Evolutionary conservation across 2,329 filamentous ascomycete genomes (phyloP).

Genomic region (Paramyrothecium sp.): DNA sequence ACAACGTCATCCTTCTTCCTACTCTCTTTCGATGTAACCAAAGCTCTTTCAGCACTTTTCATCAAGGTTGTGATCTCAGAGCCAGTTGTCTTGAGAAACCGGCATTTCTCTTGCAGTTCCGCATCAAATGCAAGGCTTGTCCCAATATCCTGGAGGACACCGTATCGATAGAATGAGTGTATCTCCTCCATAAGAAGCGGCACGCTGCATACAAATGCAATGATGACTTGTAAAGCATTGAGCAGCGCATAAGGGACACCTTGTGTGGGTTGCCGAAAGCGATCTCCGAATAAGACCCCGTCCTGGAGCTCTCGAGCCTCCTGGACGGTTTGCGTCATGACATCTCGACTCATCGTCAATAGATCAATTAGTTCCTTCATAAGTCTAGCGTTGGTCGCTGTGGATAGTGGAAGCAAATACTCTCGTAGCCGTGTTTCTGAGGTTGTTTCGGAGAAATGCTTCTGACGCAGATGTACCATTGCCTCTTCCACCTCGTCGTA

Average conservation of each 20-base stretch:
- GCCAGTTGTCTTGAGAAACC: background rate
- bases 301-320: constrained; percentile 5
- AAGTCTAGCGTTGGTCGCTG: background rate
- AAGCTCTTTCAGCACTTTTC: constrained; percentile 5
- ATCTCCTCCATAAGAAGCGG: constrained; percentile 2
- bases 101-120: background rate
- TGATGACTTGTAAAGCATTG: constrained; percentile 7
- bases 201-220: constrained; percentile 5
- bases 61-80: constrained; percentile 1
- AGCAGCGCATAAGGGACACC: constrained; percentile 9
- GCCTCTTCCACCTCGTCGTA: constrained; percentile 1
- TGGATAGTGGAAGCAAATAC: background rate
- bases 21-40: background rate
- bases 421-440: constrained; percentile 2
- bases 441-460: constrained; percentile 3
- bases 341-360: background rate
- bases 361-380: background rate
- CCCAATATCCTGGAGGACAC: background rate
- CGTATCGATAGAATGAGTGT: constrained; percentile 2
- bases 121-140: background rate
- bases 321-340: background rate
- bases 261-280: constrained; percentile 2
- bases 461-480: constrained; percentile 2
- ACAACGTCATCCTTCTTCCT: background rate
- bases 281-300: constrained; percentile 4